Evolutionary conservation across 306 rosid genomes (phyloP).

Genomic region (Cucumis cinereus): DNA sequence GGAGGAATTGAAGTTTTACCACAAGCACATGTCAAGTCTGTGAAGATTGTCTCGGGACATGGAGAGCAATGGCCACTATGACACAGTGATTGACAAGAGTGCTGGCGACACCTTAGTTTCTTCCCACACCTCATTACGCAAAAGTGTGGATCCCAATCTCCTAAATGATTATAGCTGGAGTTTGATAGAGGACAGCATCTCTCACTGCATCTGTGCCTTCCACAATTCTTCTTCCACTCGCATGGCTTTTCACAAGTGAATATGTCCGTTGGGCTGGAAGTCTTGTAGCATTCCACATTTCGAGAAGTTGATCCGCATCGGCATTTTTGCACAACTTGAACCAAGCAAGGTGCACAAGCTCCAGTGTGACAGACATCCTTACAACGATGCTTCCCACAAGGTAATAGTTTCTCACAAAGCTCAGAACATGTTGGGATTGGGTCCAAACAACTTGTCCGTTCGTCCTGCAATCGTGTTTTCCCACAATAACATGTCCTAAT

Average conservation of each 20-base stretch:
- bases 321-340: slow-evolving; percentile 61
- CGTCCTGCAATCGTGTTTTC: slow-evolving; percentile 58
- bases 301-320: slow-evolving; percentile 64
- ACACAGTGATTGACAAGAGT: slow-evolving; percentile 67
- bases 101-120: slow-evolving; percentile 86
- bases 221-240: slow-evolving; percentile 81
- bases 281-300: slow-evolving; percentile 61
- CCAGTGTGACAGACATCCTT: slow-evolving; percentile 62
- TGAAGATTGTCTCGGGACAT: slow-evolving; percentile 80
- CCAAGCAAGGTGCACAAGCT: slow-evolving; percentile 66
- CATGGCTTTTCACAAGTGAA: slow-evolving; percentile 77
- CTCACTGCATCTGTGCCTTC: slow-evolving; percentile 87
- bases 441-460: slow-evolving; percentile 66
- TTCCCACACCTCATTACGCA: slow-evolving; percentile 76
- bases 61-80: slow-evolving; percentile 96
- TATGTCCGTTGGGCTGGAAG: slow-evolving; percentile 27
- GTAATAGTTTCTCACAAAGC: slow-evolving; percentile 47
- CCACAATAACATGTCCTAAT: slow-evolving; percentile 71
- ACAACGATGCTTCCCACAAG: slow-evolving; percentile 54
- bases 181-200: slow-evolving; percentile 67
- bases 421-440: slow-evolving; percentile 73
- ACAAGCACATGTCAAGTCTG: slow-evolving; percentile 83
- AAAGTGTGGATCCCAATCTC: slow-evolving; percentile 81
- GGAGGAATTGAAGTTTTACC: slow-evolving; percentile 81
- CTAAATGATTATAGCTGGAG: slow-evolving; percentile 22